Conservation (phyloP, 2,329 filamentous ascomycete genomes). For the Nothopassalora personata region DNA sequence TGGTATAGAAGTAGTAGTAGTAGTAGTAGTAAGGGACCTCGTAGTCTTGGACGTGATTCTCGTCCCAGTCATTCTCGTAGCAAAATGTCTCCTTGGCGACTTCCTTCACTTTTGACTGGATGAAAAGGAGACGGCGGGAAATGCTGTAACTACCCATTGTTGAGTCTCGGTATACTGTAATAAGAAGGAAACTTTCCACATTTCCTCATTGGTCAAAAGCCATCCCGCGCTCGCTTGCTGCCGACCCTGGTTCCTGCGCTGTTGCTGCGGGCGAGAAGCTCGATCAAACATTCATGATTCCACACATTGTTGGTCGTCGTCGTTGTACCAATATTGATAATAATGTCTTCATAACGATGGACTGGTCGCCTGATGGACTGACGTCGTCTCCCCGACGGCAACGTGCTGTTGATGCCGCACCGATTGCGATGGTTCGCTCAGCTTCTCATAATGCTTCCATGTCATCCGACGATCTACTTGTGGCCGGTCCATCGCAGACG, state of each 20-base stretch:
- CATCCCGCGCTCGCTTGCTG: background rate
- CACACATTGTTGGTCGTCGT: background rate
- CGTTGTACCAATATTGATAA: background rate
- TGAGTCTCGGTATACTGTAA: too few species aligned
- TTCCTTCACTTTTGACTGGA: background rate
- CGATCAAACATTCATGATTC: background rate
- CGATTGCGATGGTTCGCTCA: constrained; percentile 11
- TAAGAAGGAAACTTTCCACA: too few species aligned
- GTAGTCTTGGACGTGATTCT: background rate
- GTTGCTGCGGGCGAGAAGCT: background rate
- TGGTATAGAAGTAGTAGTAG: background rate
- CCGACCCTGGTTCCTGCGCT: background rate
- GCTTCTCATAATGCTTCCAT: constrained; percentile 20
- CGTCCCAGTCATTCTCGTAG: background rate
- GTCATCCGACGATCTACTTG: constrained; percentile 24
- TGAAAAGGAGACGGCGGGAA: too few species aligned
- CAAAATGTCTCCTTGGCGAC: background rate
- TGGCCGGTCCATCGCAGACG: background rate
- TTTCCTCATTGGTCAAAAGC: background rate
- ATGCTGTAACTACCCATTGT: too few species aligned
- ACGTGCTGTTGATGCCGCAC: constrained; percentile 3
- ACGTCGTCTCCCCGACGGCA: constrained; percentile 10
- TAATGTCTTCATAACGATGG: background rate
- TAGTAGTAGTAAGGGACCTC: background rate
- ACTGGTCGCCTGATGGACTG: background rate